These are phyloP conservation scores for Nakaseomyces glabratus DNA, from an alignment of 1,139 yeast species.

Conservation along the genomic window DNA sequence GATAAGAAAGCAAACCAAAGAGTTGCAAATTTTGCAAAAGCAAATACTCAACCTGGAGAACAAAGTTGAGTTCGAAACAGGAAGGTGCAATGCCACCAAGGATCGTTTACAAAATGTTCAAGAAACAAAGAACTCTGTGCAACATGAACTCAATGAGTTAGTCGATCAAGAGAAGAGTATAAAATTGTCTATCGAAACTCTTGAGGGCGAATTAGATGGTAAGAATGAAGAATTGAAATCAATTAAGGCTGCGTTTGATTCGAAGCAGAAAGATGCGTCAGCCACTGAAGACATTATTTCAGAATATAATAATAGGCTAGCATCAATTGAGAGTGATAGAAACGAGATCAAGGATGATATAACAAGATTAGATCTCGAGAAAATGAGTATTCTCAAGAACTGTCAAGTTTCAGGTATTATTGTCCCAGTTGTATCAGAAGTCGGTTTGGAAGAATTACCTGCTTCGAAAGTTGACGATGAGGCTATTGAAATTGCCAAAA, in stretches of 20 bases:
- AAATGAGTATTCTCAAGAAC: slow-evolving; percentile 53
- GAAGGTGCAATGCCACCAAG: slow-evolving; percentile 43
- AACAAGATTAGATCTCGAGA: slow-evolving; percentile 48
- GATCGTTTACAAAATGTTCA: slow-evolving; percentile 34
- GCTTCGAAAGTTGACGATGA: slow-evolving; percentile 35
- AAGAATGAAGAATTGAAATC: slow-evolving; percentile 20
- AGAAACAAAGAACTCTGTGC: slow-evolving; percentile 21
- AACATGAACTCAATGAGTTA: slow-evolving; percentile 23
- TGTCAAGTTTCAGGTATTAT: slow-evolving; percentile 67
- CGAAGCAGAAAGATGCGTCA: slow-evolving; percentile 23
- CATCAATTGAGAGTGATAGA: slow-evolving; percentile 35
- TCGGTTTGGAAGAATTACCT: slow-evolving; percentile 42
- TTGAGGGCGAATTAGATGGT: slow-evolving; percentile 19
- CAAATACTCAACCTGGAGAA: slow-evolving; percentile 55
- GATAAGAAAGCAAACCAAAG: slow-evolving; percentile 52
- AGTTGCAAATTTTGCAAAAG: slow-evolving; percentile 50
- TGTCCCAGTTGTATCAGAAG: slow-evolving; percentile 56
- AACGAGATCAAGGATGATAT: slow-evolving; percentile 43
- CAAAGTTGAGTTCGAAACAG: slow-evolving; percentile 56
- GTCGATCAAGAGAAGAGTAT: slow-evolving; percentile 20
- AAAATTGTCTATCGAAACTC: slow-evolving; percentile 10
- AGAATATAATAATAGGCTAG: slow-evolving; percentile 32
- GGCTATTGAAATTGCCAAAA: slow-evolving; percentile 37
- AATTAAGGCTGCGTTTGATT: slow-evolving; percentile 21
- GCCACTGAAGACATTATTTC: slow-evolving; percentile 25